These are phyloP conservation scores for Guyanaporus albipodus DNA, from an alignment of 768 basidiomycete genomes.

Conservation along the genomic window DNA sequence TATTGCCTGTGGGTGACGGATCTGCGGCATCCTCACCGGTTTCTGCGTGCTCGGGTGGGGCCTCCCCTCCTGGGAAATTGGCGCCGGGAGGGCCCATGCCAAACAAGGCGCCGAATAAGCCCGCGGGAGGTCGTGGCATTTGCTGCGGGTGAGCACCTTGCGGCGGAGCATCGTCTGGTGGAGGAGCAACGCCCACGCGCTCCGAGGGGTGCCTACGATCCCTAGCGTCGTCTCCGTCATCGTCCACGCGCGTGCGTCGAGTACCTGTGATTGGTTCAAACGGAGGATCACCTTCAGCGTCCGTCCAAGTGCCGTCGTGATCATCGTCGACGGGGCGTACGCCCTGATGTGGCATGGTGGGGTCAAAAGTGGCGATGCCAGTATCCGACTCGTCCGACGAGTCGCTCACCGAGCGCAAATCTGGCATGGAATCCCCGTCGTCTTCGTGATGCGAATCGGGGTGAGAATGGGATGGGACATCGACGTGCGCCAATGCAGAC, in stretches of 20 bases:
- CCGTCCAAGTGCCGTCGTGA: slow-evolving; percentile 26
- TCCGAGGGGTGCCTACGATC: slow-evolving; percentile 65
- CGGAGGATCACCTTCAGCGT: slow-evolving; percentile 30
- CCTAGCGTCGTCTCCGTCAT: slow-evolving; percentile 57
- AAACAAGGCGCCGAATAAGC: slow-evolving; percentile 27
- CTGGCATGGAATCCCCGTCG: slow-evolving; percentile 41
- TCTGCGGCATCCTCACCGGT: slow-evolving; percentile 27
- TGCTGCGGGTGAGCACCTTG: slow-evolving; percentile 24
- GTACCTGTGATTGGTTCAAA: slow-evolving; percentile 32
- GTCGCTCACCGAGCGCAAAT: slow-evolving; percentile 36
- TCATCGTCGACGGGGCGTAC: slow-evolving; percentile 30
- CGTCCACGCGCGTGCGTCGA: slow-evolving; percentile 56
- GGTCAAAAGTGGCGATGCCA: slow-evolving; percentile 29
- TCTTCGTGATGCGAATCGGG: slow-evolving; percentile 18
- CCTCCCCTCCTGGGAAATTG: slow-evolving; percentile 14
- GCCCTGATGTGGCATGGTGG: slow-evolving; percentile 20
- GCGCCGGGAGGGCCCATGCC: slow-evolving; percentile 14
- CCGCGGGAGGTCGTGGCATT: slow-evolving; percentile 13
- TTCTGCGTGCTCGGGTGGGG: slow-evolving; percentile 20
- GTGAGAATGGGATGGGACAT: slow-evolving; percentile 6
- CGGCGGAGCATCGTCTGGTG: slow-evolving; percentile 18
- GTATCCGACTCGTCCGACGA: slow-evolving; percentile 35
- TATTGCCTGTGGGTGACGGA: slow-evolving; percentile 16
- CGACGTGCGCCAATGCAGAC: slow-evolving; percentile 2
- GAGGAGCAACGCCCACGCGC: slow-evolving; percentile 37